Conservation (phyloP, 2,329 filamentous ascomycete species). For the Ceratocystis cubensis region DNA sequence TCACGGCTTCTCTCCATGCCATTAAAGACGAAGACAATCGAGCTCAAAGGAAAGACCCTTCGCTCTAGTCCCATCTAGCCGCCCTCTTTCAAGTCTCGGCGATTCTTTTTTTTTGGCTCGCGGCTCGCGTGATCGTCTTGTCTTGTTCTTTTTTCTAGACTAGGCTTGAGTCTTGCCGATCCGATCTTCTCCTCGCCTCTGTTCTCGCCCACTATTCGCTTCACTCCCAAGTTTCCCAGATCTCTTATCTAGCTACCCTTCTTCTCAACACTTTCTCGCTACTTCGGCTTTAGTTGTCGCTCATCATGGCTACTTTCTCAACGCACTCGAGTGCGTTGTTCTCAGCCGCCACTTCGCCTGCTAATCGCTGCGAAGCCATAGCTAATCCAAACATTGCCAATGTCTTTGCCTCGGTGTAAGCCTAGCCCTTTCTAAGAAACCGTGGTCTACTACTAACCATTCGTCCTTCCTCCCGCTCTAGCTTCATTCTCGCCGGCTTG, state of each 20-base stretch:
- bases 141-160: too few relatives aligned
- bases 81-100: not conserved
- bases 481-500: slow-evolving; percentile 73
- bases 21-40: not conserved
- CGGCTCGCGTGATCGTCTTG: not conserved
- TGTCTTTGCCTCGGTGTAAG: slow-evolving; percentile 22
- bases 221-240: not conserved
- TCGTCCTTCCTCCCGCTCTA: slow-evolving; percentile 24
- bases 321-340: slow-evolving; percentile 17
- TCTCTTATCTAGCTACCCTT: not conserved
- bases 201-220: not conserved
- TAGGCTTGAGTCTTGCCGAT: not conserved
- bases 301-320: slow-evolving; percentile 26
- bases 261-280: not conserved
- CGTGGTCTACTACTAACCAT: not conserved
- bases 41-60: not conserved
- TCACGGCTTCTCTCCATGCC: not conserved
- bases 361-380: slow-evolving; percentile 22
- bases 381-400: slow-evolving; percentile 21
- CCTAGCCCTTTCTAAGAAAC: not conserved
- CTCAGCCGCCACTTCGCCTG: slow-evolving; percentile 8
- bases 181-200: not conserved
- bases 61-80: not conserved
- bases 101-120: not conserved
- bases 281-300: too few relatives aligned